Evolutionary conservation across 2,329 filamentous ascomycete species (phyloP).

Genomic region (Metarhizium album): DNA sequence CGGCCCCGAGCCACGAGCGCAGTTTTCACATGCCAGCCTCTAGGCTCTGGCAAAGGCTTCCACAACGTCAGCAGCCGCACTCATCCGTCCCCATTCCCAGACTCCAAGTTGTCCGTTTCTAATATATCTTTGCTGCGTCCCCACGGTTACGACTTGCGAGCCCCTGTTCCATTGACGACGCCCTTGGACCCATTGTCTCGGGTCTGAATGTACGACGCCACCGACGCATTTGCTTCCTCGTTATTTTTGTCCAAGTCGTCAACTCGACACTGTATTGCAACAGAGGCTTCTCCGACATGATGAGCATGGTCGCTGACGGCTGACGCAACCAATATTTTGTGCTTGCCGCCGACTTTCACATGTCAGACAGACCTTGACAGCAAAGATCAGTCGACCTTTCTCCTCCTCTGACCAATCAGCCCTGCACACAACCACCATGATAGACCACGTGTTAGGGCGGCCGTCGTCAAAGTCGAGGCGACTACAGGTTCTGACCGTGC

Average conservation of each 20-base stretch:
- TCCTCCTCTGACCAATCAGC: neutral
- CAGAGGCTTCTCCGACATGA: neutral
- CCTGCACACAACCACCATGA: slow-evolving; percentile 28
- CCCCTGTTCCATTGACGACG: neutral
- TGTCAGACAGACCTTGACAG: neutral
- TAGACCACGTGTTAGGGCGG: slow-evolving; percentile 85
- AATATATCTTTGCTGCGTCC: neutral
- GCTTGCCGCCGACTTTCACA: neutral
- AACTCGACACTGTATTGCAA: neutral
- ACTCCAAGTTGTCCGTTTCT: neutral
- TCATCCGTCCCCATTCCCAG: no score
- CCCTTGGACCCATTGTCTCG: neutral
- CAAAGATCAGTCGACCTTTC: no score
- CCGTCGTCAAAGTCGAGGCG: slow-evolving; percentile 87
- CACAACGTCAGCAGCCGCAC: neutral
- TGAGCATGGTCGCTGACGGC: neutral
- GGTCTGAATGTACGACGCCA: neutral
- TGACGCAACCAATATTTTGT: neutral
- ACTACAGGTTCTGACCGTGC: slow-evolving; percentile 81
- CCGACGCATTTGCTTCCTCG: neutral
- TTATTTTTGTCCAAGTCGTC: neutral
- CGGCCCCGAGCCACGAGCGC: neutral
- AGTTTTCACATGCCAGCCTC: neutral
- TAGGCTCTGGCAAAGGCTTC: neutral
- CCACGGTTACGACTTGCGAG: no score